A percentile compares a stretch with the other conserved stretches of the same genome.
phyloP scores from a whole-genome alignment of 108 stramenopile genomes.

The Asterionellopsis glacialis region DNA sequence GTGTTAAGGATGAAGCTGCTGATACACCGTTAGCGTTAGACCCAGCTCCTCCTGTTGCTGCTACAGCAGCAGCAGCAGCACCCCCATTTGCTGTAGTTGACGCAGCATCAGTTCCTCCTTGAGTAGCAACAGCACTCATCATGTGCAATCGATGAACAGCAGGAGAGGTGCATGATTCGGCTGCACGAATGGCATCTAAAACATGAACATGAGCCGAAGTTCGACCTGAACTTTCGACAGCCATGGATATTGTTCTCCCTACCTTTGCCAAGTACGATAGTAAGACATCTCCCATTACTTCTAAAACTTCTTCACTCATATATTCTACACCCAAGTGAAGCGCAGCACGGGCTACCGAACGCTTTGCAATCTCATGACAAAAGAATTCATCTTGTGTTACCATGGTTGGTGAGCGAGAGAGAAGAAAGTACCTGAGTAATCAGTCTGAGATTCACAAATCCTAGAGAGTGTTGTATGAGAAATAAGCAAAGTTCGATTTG shows the following conservation, averaged over 20 bases:
- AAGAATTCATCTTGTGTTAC: conserved; percentile 34
- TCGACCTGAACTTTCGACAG: conserved; percentile 68
- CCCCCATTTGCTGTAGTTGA: background rate
- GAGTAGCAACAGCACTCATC: conserved; percentile 2
- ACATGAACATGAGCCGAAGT: conserved; percentile 74
- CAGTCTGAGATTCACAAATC: no score
- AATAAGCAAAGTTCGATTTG: no score
- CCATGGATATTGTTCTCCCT: conserved; percentile 47
- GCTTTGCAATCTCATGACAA: conserved; percentile 54
- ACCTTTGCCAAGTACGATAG: conserved; percentile 56
- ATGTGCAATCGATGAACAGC: conserved; percentile 40
- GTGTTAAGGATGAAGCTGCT: background rate
- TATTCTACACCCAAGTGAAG: conserved; percentile 73
- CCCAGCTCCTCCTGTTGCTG: conserved; percentile 1
- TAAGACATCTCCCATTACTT: conserved; percentile 59
- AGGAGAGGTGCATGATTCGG: conserved; percentile 49
- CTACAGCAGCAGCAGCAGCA: background rate
- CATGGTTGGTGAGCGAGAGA: conserved; percentile 13
- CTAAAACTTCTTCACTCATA: conserved; percentile 65
- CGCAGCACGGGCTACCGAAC: conserved; percentile 76
- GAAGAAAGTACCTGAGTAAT: no score
- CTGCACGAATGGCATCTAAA: conserved; percentile 72
- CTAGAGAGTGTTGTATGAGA: no score
- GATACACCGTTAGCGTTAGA: background rate
- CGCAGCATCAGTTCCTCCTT: background rate